Evolutionary conservation across 1,284 basidiomycete genomes (phyloP).

Genomic region (Ganoderma leucocontextum): DNA sequence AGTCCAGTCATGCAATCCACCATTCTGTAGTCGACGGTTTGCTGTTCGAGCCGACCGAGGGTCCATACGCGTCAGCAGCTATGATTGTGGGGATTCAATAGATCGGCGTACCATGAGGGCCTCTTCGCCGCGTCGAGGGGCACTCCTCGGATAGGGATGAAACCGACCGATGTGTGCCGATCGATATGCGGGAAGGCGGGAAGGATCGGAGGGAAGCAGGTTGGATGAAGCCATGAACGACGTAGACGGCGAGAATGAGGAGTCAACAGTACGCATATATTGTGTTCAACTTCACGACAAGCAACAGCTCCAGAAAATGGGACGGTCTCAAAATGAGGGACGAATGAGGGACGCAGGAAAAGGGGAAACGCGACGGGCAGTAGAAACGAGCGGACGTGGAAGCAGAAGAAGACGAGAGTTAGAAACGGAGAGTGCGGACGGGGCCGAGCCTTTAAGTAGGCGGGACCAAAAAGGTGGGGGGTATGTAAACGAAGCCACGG

Average conservation of each 20-base stretch:
- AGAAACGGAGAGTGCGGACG: not conserved
- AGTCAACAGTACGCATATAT: not conserved
- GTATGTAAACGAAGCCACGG: slow-evolving; percentile 4
- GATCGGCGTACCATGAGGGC: slow-evolving; percentile 35
- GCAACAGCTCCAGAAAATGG: not conserved
- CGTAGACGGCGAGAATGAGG: not conserved
- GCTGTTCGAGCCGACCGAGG: not conserved
- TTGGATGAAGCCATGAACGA: slow-evolving; percentile 6
- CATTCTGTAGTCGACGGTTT: slow-evolving; percentile 2
- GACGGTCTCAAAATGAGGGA: not conserved
- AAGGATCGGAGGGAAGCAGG: not conserved
- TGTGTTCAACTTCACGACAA: slow-evolving; percentile 1
- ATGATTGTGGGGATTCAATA: not conserved
- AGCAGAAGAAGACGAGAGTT: not conserved
- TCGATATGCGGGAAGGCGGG: slow-evolving; percentile 33
- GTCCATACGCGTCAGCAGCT: not conserved
- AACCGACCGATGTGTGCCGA: slow-evolving; percentile 25
- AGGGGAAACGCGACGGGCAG: not conserved
- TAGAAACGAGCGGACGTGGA: not conserved
- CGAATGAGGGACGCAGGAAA: not conserved
- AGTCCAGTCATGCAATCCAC: not conserved
- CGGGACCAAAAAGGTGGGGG: not conserved
- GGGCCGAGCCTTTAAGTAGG: slow-evolving; percentile 1
- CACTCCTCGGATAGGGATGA: slow-evolving; percentile 32
- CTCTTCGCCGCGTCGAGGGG: slow-evolving; percentile 22